Evolutionary conservation across 148 eudicot genomes (phyloP), one percentile per base, ranked within the genome.

Genomic region (Fagopyrum homotropicum): DNA sequence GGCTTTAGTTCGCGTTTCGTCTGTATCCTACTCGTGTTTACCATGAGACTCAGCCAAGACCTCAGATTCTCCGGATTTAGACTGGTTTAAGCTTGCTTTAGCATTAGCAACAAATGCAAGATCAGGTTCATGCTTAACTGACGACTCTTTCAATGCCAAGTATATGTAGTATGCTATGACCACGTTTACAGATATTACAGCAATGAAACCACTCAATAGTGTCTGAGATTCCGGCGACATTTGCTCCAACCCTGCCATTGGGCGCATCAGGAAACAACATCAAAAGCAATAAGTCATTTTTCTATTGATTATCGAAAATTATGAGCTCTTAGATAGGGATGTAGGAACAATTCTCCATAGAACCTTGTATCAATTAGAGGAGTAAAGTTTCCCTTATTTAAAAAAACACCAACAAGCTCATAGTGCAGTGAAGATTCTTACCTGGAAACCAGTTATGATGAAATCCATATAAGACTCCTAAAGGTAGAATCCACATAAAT

Each of bases 171-270:
- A 80, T 68, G 85, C 97, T 54, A 91, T 84, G 51, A 91, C 88
- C 72, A 88, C 79, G 59, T 93, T 93, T n/a, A 93, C 97, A 7
- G 98, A 91, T 72, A 93, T 57, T 8, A 93, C 97, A n/a, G 98
- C 98, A 54, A 93, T 84, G 72, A 93, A 80, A 26, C 98, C 98
- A 79, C 98, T 93, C 81, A 90, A 69, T 46, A 90, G 78, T 4
- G 89, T 90, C 87, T 83, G 22, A 19, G 93, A 79, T 75, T 81
- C 78, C n/a, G 93, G 81, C 11, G 93, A 87, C 71, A 93, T 76
- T n/a, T 83, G 45, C 51, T 81, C 56, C 45, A 81, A 70, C 72
- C 97, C 97, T 91, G 52, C 14, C 52, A 49, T 49, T 9, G 52
- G 3, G 40, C 40, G 2, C 40, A 35, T 9, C 52, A 49, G 14